Evolutionary conservation across 192 early-diverging fungal genomes (phyloP).

Genomic region (Podila epicladia): DNA sequence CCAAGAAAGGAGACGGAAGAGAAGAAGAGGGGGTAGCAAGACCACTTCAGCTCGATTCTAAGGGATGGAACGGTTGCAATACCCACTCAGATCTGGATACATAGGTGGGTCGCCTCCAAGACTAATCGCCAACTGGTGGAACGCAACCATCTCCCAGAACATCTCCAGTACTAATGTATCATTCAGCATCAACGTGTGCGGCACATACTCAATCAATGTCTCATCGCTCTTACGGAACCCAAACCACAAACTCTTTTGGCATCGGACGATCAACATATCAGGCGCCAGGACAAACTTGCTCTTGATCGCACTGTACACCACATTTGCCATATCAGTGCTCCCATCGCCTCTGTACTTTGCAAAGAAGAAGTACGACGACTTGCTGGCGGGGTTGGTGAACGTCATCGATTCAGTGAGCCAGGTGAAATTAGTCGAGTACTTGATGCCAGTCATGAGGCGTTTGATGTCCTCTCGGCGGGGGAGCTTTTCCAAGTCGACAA

Average conservation of each 20-base stretch:
- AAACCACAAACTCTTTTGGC: background rate
- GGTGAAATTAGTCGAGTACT: slow-evolving; percentile 19
- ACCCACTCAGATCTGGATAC: slow-evolving; percentile 18
- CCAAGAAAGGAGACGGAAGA: background rate
- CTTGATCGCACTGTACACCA: slow-evolving; percentile 7
- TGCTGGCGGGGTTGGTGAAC: slow-evolving; percentile 7
- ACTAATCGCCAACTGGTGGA: slow-evolving; percentile 20
- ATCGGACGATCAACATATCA: slow-evolving; percentile 12
- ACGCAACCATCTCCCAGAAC: slow-evolving; percentile 29
- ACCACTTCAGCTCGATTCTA: background rate
- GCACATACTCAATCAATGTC: slow-evolving; percentile 2
- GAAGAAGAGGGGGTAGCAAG: background rate
- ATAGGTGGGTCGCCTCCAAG: background rate
- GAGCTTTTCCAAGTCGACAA: slow-evolving; percentile 4
- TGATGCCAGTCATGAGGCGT: slow-evolving; percentile 11
- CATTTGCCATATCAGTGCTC: background rate
- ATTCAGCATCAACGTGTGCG: slow-evolving; percentile 12
- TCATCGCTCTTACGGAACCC: slow-evolving; percentile 3
- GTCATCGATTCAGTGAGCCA: slow-evolving; percentile 17
- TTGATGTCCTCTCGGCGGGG: slow-evolving; percentile 10
- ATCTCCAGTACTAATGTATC: slow-evolving; percentile 20
- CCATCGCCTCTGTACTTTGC: slow-evolving; percentile 11
- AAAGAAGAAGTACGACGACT: slow-evolving; percentile 13
- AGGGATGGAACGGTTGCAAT: slow-evolving; percentile 2
- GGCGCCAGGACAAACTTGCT: slow-evolving; percentile 10